Base-by-base conservation (phyloP, 495 filamentous ascomycete genomes). In the Tuber aestivum region DNA sequence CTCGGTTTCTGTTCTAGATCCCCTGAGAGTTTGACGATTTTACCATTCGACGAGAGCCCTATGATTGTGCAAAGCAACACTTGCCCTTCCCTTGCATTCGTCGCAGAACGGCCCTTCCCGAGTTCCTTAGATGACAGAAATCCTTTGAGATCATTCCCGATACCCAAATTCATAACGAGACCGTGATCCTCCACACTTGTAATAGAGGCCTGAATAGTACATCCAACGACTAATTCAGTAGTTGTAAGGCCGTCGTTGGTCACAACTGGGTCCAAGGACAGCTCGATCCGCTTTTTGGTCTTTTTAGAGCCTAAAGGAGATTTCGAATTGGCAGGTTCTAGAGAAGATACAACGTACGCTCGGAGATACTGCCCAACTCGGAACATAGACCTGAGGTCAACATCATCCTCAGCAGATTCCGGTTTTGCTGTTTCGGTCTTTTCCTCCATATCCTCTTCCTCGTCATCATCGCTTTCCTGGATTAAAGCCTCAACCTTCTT, bases 101-200 rank as follows among this genome's bases (percentile, higher is more conserved):
- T 86, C 72, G 90, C 85, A 40, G 91, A 87, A 41, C 89, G 81
- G 44, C 85, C 85, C 42, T 86, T 82, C 42, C 89, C 90, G 37
- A 97, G 84, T 82, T 98, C 94, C 82, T 93, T 94, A 21, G 90
- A 91, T n/a, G 94, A 90, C 84, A 99, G 88, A 85, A 99, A 99
- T 1, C 92, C 96, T 82, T 89, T 91, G 45, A 94, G 76, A 27
- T 88, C 85, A 70, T 90, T 89, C 69, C 89, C 87, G 37, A 97
- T 86, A 21, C 92, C 92, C 56, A 99, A 85, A 80, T 97, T 93
- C 94, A 98, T 97, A 72, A 98, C 87, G 73, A 97, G 85, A 80
- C 95, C 95, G 83, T 97, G 95, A 78, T 99, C 95, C 84, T 99
- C 95, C 35, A 95, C 91, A 81, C 95, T 98, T 50, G 87, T 83